Conservation (phyloP, 2,329 filamentous ascomycete genomes). For the Fusarium annulatum region DNA sequence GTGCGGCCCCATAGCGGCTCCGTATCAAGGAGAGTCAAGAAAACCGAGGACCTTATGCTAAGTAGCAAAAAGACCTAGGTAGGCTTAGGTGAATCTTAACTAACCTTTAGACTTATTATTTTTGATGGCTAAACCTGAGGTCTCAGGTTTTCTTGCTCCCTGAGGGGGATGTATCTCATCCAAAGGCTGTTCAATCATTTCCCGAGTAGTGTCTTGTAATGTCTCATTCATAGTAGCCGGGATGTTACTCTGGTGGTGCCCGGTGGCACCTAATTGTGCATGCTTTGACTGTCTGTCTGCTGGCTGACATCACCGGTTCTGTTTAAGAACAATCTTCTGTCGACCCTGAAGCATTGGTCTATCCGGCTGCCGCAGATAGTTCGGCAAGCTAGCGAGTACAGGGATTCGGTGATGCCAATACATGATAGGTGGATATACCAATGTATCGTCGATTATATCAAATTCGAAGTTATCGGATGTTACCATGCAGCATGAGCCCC, state of each 20-base stretch:
- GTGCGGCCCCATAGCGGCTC: slow-evolving; percentile 32
- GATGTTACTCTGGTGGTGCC: not conserved
- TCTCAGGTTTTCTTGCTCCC: not conserved
- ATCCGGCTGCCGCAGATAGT: slow-evolving; percentile 10
- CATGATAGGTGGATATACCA: not conserved
- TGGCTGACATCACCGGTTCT: not conserved
- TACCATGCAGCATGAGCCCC: not conserved
- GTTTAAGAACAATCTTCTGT: not conserved
- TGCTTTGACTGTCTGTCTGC: not conserved
- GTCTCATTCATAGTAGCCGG: not conserved
- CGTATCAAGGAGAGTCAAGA: not conserved
- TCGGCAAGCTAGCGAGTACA: slow-evolving; percentile 5
- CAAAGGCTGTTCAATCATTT: not conserved
- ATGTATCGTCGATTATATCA: not conserved
- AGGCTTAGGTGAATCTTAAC: not conserved
- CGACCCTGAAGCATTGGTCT: slow-evolving; percentile 10
- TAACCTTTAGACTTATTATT: not conserved
- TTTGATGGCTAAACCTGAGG: not conserved
- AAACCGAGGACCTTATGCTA: not conserved
- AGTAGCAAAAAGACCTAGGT: not conserved
- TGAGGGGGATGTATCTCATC: not conserved
- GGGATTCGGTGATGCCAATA: not conserved
- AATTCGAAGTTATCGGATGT: not conserved
- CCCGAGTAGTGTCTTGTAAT: not conserved
- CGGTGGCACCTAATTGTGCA: not conserved